phyloP scores from a whole-genome alignment of 345 rosid genomes.

The Noccaea caerulescens region DNA sequence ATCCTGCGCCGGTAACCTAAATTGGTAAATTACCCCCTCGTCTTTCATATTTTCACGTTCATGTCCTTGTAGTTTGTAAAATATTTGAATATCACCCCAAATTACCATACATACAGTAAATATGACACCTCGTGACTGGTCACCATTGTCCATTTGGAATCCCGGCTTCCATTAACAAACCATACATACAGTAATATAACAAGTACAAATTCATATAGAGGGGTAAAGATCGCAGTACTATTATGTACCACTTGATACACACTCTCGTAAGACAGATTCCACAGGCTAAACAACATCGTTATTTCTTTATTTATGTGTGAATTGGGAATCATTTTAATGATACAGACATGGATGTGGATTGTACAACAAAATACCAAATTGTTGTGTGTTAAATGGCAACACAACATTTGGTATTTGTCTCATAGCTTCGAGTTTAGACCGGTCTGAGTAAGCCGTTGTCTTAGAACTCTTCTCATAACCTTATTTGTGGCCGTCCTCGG shows the following conservation, averaged over 20 bases:
- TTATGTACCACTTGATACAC: not conserved
- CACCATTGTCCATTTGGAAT: not conserved
- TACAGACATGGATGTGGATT: not conserved
- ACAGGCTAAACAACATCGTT: not conserved
- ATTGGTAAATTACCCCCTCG: not conserved
- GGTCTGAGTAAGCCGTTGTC: slow-evolving; percentile 60
- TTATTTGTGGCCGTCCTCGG: slow-evolving; percentile 94
- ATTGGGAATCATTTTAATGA: slow-evolving; percentile 1
- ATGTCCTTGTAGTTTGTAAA: slow-evolving; percentile 4
- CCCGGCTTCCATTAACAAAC: too few relatives aligned
- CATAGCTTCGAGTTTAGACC: slow-evolving; percentile 66
- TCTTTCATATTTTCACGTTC: slow-evolving; percentile 2
- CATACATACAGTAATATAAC: too few relatives aligned
- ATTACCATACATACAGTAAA: not conserved
- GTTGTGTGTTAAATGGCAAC: not conserved
- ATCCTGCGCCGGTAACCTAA: slow-evolving; percentile 18
- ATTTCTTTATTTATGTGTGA: slow-evolving; percentile 18
- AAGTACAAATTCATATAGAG: too few relatives aligned
- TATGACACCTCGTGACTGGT: not conserved
- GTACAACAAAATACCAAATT: slow-evolving; percentile 21
- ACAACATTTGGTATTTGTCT: slow-evolving; percentile 16
- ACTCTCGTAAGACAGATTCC: not conserved
- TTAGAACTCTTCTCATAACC: slow-evolving; percentile 92
- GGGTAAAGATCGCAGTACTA: too few relatives aligned
- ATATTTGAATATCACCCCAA: slow-evolving; percentile 4